These are phyloP conservation scores for Aureobasidium leucospermi DNA, from an alignment of 2,329 filamentous ascomycete genomes.

Conservation along the genomic window DNA sequence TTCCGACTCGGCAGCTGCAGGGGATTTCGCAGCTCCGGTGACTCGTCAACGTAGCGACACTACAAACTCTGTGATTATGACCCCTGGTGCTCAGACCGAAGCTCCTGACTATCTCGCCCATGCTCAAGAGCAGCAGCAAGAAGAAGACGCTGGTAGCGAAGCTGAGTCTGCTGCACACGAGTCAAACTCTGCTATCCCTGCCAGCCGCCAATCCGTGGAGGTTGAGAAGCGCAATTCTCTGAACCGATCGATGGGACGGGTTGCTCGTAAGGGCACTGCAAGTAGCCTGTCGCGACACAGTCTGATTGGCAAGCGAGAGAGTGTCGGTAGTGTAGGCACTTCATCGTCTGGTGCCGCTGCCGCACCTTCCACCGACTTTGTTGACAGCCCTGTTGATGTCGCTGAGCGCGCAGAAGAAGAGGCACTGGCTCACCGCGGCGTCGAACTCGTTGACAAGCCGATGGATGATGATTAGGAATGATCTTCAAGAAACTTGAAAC, in stretches of 20 bases:
- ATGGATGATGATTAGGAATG: conserved; percentile 47
- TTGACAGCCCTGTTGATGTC: conserved; percentile 18
- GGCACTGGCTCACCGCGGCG: conserved; percentile 38
- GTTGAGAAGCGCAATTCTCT: conserved; percentile 61
- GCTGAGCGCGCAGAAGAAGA: conserved; percentile 26
- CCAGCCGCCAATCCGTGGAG: conserved; percentile 18
- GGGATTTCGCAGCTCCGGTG: conserved; percentile 24
- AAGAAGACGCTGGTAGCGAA: conserved; percentile 15
- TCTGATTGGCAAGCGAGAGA: conserved; percentile 28
- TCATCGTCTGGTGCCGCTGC: conserved; percentile 27
- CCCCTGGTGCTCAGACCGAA: conserved; percentile 15
- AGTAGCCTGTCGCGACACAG: conserved; percentile 28
- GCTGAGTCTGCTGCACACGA: conserved; percentile 3
- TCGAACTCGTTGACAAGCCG: conserved; percentile 66
- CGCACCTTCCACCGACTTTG: conserved; percentile 22
- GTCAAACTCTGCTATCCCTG: conserved; percentile 14
- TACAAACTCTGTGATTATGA: conserved; percentile 9
- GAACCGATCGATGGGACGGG: conserved; percentile 40
- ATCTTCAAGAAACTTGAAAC: conserved; percentile 5
- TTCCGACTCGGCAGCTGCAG: neutral
- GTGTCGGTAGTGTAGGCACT: conserved; percentile 30
- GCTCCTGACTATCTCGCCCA: conserved; percentile 18
- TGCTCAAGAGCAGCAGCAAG: conserved; percentile 18
- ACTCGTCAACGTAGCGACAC: conserved; percentile 19
- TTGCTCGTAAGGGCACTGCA: conserved; percentile 40